Evolutionary conservation across 2,329 filamentous ascomycete genomes (phyloP), one percentile per base, ranked within the genome.

Genomic region (Metarhizium humberi): DNA sequence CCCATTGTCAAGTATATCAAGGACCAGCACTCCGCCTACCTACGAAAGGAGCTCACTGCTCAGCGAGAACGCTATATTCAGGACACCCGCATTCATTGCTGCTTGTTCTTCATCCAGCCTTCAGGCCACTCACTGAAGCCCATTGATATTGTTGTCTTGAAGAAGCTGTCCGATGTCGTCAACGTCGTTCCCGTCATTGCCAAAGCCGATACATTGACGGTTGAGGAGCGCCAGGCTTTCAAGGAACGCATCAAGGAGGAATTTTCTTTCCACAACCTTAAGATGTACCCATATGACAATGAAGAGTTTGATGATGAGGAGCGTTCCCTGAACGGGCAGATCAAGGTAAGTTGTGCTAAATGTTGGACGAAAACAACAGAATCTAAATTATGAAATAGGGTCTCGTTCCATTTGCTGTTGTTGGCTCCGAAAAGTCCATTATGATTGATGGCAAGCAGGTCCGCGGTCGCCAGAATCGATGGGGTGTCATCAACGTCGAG

Each of bases 1-100:
- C 94, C 94, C 61, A 99, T 99, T 73, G 92, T 99, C 81, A 99
- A 99, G 81, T 99, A 99, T 78, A 99, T 99, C 83, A 99, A 99
- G 83, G 94, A 99, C 76, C 94, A 99, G 80, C 94, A 99, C 81
- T 96, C 91, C 53, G 92, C 94, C 67, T 99, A 97, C 79, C 85
- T 99, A 66, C 90, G 94, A 75, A 99, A 99, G 83, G 94, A 99
- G 76, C 90, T 99, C 69, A 97, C 94, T 55, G 94, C 94, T 64
- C 94, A 99, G 81, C 90, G 94, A 76, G 94, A 99, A 78, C 88
- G 94, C 68, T 99, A 99, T 75, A 96, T 99, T 64, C 92, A 96
- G 79, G 94, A 99, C 76, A 99, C 94, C 63, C 89, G 94, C 69
- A 96, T 99, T 69, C 94, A 99, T 81, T 96, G 91, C 86, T 99